Conservation (phyloP, 306 rosid genomes). For the Biancaea sappan region DNA sequence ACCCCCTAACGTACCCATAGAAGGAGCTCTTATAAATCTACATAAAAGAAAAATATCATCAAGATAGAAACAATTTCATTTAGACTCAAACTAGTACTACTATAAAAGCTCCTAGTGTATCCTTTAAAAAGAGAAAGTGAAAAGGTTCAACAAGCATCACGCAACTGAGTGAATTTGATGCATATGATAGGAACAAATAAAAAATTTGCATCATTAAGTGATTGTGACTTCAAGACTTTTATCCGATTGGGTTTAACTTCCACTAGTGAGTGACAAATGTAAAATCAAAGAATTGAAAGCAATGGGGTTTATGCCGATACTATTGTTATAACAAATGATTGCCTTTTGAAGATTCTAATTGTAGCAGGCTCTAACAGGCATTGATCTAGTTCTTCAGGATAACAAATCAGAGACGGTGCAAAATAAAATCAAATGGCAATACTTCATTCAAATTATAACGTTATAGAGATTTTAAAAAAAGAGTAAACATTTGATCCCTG, state of each 20-base stretch:
- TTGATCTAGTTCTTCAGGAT: background rate
- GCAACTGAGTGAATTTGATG: background rate
- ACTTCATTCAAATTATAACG: background rate
- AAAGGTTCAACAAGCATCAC: background rate
- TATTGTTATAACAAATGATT: background rate
- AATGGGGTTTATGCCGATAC: background rate
- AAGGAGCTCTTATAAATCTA: too few relatives aligned
- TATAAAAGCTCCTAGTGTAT: background rate
- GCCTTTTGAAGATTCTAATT: background rate
- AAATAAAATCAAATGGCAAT: background rate
- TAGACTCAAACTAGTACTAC: background rate
- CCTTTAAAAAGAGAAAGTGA: background rate
- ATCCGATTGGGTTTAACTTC: background rate
- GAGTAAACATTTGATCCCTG: too few relatives aligned
- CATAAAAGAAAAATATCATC: background rate
- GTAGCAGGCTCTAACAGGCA: background rate
- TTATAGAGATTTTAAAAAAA: background rate
- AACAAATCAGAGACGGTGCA: background rate
- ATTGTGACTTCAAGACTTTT: background rate
- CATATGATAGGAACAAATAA: background rate
- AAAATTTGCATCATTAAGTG: background rate
- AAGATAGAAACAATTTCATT: background rate
- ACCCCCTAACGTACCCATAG: too few relatives aligned
- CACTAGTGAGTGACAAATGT: background rate
- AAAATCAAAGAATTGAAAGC: background rate